Evolutionary conservation across 176 grass and related monocot genomes (phyloP).

Genomic region (Carex parvula): DNA sequence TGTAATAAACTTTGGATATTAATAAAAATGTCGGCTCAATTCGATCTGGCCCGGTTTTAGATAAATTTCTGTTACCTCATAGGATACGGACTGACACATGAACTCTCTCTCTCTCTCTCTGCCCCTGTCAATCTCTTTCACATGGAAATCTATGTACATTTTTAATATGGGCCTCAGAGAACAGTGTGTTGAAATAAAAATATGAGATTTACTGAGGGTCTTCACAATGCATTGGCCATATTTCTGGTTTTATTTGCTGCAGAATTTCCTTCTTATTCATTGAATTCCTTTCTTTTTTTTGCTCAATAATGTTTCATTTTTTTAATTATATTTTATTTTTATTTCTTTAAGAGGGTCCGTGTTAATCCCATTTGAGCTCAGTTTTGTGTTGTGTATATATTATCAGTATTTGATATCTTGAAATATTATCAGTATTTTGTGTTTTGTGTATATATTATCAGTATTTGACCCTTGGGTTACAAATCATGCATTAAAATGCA

Average conservation of each 20-base stretch:
- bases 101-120: too few relatives aligned
- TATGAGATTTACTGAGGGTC: neutral
- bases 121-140: too few relatives aligned
- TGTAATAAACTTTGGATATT: too few relatives aligned
- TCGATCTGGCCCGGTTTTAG: too few relatives aligned
- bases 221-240: neutral
- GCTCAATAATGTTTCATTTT: neutral
- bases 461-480: neutral
- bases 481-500: too few relatives aligned
- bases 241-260: neutral
- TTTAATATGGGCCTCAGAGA: too few relatives aligned
- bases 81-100: neutral
- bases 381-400: neutral
- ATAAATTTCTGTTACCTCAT: neutral
- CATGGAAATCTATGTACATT: too few relatives aligned
- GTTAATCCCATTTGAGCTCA: neutral
- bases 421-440: too few relatives aligned
- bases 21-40: too few relatives aligned
- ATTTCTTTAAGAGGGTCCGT: neutral
- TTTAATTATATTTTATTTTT: neutral
- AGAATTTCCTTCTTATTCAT: neutral
- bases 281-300: neutral
- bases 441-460: neutral
- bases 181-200: neutral
- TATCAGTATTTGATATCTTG: neutral